These are phyloP conservation scores for Paecilomyces sp. DNA, from an alignment of 2,329 filamentous ascomycete genomes.

Conservation along the genomic window DNA sequence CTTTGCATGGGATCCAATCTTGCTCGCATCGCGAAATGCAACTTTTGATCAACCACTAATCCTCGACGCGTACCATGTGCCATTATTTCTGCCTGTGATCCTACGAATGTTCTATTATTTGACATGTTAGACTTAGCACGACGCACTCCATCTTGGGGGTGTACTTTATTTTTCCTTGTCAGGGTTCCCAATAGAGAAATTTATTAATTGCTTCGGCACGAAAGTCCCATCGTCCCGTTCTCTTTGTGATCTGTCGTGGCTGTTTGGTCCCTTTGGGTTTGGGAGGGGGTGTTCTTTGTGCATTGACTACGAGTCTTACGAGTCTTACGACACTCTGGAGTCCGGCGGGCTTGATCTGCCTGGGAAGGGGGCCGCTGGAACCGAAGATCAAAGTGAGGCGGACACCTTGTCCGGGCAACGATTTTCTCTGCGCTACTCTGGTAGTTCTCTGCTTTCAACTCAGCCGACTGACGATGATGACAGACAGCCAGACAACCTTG, in stretches of 20 bases:
- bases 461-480: background rate
- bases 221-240: background rate
- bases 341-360: background rate
- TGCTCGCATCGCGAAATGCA: background rate
- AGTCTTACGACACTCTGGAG: too few species aligned
- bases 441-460: background rate
- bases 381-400: background rate
- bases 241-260: background rate
- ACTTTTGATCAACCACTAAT: background rate
- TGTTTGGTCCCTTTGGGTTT: too few species aligned
- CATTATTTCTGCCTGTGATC: background rate
- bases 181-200: conserved; percentile 15
- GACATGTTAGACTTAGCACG: conserved; percentile 14
- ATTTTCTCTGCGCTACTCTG: background rate
- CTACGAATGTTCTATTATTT: conserved; percentile 4
- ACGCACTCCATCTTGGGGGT: conserved; percentile 19
- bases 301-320: too few species aligned
- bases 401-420: background rate
- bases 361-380: background rate
- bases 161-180: conserved; percentile 11
- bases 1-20: conserved; percentile 6
- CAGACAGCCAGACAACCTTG: background rate
- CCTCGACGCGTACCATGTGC: conserved; percentile 9
- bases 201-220: conserved; percentile 6
- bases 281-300: too few species aligned